Evolutionary conservation across 805 yeast genomes (phyloP).

Genomic region (Cyberlindnera mrakii): DNA sequence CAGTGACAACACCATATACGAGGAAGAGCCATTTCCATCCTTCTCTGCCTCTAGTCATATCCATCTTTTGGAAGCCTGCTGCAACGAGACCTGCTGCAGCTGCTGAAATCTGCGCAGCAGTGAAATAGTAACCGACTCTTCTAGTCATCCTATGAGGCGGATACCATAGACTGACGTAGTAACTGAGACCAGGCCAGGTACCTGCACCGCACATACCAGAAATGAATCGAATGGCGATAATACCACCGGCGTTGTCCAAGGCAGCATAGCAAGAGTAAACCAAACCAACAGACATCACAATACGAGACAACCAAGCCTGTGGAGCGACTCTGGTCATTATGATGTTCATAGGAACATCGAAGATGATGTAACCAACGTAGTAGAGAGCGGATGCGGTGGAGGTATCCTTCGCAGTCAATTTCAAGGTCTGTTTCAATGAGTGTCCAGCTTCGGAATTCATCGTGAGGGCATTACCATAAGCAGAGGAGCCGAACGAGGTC

Average conservation of each 20-base stretch:
- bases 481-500: conserved; percentile 71
- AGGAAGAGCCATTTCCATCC: conserved; percentile 90
- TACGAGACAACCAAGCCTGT: conserved; percentile 78
- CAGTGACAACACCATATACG: conserved; percentile 67
- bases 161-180: conserved; percentile 79
- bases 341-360: conserved; percentile 85
- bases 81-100: conserved; percentile 84
- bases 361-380: conserved; percentile 76
- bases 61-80: conserved; percentile 86
- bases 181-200: conserved; percentile 87
- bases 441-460: conserved; percentile 64
- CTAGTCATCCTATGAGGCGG: conserved; percentile 71
- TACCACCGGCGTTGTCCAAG: conserved; percentile 47
- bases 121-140: conserved; percentile 82
- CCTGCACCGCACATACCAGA: conserved; percentile 81
- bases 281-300: conserved; percentile 68
- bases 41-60: conserved; percentile 57
- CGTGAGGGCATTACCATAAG: conserved; percentile 74
- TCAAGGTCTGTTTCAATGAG: conserved; percentile 48
- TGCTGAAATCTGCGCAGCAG: conserved; percentile 89
- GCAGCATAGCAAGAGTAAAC: conserved; percentile 73
- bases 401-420: conserved; percentile 48
- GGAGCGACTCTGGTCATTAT: conserved; percentile 81
- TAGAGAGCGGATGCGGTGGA: conserved; percentile 76
- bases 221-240: conserved; percentile 66